These are phyloP conservation scores for Diaporthe helianthi DNA, from an alignment of 2,329 filamentous ascomycete genomes.

Conservation along the genomic window DNA sequence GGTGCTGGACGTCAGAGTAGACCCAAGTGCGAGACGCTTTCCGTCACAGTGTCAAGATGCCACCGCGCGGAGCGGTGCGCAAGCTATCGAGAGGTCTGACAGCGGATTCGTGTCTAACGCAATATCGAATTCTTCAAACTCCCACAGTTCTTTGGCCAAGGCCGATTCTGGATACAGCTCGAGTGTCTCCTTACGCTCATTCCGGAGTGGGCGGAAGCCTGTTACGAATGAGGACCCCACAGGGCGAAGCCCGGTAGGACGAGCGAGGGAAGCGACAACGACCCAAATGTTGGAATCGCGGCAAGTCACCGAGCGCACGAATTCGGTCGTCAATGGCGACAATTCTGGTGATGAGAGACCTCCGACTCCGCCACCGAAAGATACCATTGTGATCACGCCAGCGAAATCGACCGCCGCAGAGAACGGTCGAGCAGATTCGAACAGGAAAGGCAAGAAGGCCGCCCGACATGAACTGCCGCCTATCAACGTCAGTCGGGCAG, in stretches of 20 bases:
- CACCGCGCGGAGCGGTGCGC: constrained; percentile 36
- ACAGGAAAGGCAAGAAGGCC: constrained; percentile 31
- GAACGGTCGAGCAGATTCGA: constrained; percentile 31
- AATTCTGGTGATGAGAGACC: constrained; percentile 35
- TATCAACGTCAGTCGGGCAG: constrained; percentile 35
- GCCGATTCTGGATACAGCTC: constrained; percentile 69
- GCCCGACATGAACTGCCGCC: constrained; percentile 37
- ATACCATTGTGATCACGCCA: constrained; percentile 32
- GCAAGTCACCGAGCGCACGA: constrained; percentile 32
- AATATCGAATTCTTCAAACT: constrained; percentile 47
- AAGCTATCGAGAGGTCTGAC: constrained; percentile 49
- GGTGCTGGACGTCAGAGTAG: constrained; percentile 50
- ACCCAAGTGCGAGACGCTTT: constrained; percentile 52
- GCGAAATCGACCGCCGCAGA: constrained; percentile 2
- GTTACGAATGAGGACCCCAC: constrained; percentile 40
- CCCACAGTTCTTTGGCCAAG: constrained; percentile 57
- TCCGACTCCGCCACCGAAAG: constrained; percentile 47
- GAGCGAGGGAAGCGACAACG: constrained; percentile 1
- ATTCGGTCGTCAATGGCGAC: constrained; percentile 11
- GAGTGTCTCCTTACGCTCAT: constrained; percentile 63
- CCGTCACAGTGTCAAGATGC: constrained; percentile 37
- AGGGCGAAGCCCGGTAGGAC: constrained; percentile 31
- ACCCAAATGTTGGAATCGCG: neutral
- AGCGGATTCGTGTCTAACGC: constrained; percentile 59
- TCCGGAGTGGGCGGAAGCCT: constrained; percentile 47